Evolutionary conservation across 2,329 filamentous ascomycete species (phyloP).

Genomic region (Colletotrichum salicis): DNA sequence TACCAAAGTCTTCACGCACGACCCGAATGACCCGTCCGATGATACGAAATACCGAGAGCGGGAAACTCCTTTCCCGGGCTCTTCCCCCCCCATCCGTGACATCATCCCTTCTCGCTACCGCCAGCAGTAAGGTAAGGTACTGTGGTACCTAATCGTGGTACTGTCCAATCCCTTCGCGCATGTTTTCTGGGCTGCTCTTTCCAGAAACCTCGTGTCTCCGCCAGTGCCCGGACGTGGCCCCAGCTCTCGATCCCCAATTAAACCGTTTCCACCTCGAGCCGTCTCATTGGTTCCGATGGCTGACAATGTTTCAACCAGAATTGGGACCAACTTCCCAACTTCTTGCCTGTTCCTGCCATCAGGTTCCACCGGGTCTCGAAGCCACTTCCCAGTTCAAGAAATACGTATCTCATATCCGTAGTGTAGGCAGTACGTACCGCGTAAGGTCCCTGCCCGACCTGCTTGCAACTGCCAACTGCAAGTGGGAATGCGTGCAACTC

Average conservation of each 20-base stretch:
- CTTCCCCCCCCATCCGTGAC: constrained; percentile 17
- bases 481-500: constrained; percentile 5
- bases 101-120: constrained; percentile 21
- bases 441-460: neutral
- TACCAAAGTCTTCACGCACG: neutral
- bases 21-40: constrained; percentile 3
- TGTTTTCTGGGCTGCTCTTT: constrained; percentile 27
- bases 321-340: constrained; percentile 25
- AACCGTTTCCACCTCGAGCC: constrained; percentile 30
- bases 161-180: constrained; percentile 18
- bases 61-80: neutral
- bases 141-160: no score
- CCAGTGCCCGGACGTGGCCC: constrained; percentile 24
- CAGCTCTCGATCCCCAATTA: constrained; percentile 28
- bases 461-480: neutral
- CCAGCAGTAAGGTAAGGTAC: no score
- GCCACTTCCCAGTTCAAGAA: constrained; percentile 18
- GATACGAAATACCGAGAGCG: constrained; percentile 3
- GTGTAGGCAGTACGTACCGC: no score
- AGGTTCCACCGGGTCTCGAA: constrained; percentile 6
- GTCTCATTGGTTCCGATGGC: constrained; percentile 19
- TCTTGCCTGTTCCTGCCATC: constrained; percentile 11
- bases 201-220: constrained; percentile 33
- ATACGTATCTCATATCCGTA: constrained; percentile 1
- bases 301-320: constrained; percentile 34